A percentile compares a stretch with the other conserved stretches of the same genome.
These are phyloP conservation scores for Leucaena leucocephala DNA, from an alignment of 306 rosid species.

Conservation along the genomic window DNA sequence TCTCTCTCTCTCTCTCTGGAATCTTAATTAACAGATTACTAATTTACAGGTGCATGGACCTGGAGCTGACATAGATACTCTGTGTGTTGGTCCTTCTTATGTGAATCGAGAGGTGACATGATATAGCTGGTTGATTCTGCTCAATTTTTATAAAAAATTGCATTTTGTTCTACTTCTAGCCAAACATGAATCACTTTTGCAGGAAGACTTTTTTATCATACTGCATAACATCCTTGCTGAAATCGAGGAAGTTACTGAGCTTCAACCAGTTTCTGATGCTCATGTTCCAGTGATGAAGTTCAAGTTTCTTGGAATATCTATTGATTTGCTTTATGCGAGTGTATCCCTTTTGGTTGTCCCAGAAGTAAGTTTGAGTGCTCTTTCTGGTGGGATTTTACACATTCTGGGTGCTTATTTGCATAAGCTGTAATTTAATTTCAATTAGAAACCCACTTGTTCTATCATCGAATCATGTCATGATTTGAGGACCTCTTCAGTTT, in stretches of 20 bases:
- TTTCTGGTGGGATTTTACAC: slow-evolving; percentile 34
- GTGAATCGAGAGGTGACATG: slow-evolving; percentile 76
- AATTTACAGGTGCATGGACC: slow-evolving; percentile 86
- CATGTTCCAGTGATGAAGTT: slow-evolving; percentile 97
- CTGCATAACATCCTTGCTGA: slow-evolving; percentile 78
- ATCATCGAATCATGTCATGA: background rate
- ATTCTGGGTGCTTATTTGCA: slow-evolving; percentile 14
- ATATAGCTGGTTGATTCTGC: slow-evolving; percentile 29
- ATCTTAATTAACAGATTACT: slow-evolving; percentile 18
- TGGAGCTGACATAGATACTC: slow-evolving; percentile 80
- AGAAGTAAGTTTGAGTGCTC: slow-evolving; percentile 61
- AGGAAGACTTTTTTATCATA: slow-evolving; percentile 86
- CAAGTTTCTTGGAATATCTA: slow-evolving; percentile 89
- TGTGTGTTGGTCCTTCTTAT: slow-evolving; percentile 91
- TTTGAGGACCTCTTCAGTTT: slow-evolving; percentile 18
- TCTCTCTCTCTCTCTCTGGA: background rate
- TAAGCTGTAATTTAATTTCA: slow-evolving; percentile 4
- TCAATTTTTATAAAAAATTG: background rate
- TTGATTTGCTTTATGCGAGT: slow-evolving; percentile 95
- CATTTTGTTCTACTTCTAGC: slow-evolving; percentile 32
- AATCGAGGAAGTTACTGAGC: slow-evolving; percentile 88
- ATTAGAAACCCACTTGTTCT: background rate
- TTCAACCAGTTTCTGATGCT: slow-evolving; percentile 90
- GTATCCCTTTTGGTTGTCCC: slow-evolving; percentile 89
- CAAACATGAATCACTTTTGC: slow-evolving; percentile 37